phyloP scores from a whole-genome alignment of 2,329 filamentous ascomycete genomes.

The Aspergillus proliferans region DNA sequence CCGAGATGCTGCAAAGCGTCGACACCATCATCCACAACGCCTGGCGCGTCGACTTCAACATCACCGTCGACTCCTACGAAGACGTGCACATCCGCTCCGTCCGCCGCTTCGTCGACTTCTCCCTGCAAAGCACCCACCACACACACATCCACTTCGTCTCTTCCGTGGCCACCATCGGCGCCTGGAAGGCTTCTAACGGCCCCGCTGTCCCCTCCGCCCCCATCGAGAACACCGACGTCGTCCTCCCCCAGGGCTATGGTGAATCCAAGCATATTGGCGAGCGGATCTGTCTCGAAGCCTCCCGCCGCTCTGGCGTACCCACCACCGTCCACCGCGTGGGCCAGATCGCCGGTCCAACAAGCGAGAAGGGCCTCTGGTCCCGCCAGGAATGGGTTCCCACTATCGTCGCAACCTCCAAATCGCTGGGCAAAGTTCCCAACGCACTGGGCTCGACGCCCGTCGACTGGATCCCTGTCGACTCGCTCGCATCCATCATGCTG shows the following conservation, averaged over 20 bases:
- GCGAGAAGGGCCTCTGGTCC: conserved; percentile 48
- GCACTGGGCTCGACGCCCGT: conserved; percentile 41
- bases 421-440: conserved; percentile 43
- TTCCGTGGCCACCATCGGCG: conserved; percentile 19
- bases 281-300: conserved; percentile 36
- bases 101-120: conserved; percentile 21
- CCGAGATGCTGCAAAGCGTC: conserved; percentile 6
- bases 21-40: conserved; percentile 25
- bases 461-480: conserved; percentile 40
- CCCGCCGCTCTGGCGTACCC: conserved; percentile 13
- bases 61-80: conserved; percentile 19
- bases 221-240: conserved; percentile 12
- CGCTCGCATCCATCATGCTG: conserved; percentile 39
- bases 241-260: conserved; percentile 32
- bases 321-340: conserved; percentile 26
- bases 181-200: conserved; percentile 9
- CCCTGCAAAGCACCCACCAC: conserved; percentile 6
- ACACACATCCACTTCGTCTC: conserved; percentile 23
- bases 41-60: conserved; percentile 29
- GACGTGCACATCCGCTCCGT: conserved; percentile 20
- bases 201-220: conserved; percentile 20
- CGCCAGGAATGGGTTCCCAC: conserved; percentile 40
- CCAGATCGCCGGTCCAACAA: conserved; percentile 28
- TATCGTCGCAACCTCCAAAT: conserved; percentile 47
- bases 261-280: conserved; percentile 37